A percentile compares a stretch with the other conserved stretches of the same genome.
These are phyloP conservation scores for Nakazawaea siamensis DNA, from an alignment of 805 yeast genomes.

Conservation along the genomic window DNA sequence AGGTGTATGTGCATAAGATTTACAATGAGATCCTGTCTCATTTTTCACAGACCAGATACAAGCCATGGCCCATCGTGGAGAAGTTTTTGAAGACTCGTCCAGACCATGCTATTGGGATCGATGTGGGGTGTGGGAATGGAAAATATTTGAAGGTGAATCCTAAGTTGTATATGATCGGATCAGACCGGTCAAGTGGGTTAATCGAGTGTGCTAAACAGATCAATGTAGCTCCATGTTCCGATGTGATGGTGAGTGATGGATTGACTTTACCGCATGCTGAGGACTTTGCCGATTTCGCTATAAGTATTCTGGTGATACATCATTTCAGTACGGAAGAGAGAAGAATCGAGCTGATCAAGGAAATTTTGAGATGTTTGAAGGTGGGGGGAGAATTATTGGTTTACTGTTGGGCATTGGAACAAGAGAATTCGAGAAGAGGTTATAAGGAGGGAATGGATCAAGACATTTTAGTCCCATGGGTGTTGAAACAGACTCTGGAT, in stretches of 20 bases:
- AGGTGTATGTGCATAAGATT: constrained; percentile 78
- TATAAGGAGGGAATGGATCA: constrained; percentile 88
- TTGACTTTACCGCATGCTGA: constrained; percentile 50
- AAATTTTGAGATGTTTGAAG: constrained; percentile 53
- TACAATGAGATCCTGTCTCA: constrained; percentile 90
- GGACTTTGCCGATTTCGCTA: constrained; percentile 63
- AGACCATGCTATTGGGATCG: constrained; percentile 68
- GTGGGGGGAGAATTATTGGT: constrained; percentile 64
- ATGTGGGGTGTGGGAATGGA: constrained; percentile 97
- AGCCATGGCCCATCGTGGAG: constrained; percentile 96
- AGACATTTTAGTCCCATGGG: constrained; percentile 96
- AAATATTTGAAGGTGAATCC: constrained; percentile 74
- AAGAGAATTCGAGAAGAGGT: constrained; percentile 79
- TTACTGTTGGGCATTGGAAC: constrained; percentile 97
- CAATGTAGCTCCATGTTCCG: constrained; percentile 25
- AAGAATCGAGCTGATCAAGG: constrained; percentile 64
- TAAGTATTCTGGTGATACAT: constrained; percentile 92
- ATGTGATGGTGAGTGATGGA: constrained; percentile 78
- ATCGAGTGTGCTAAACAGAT: constrained; percentile 52
- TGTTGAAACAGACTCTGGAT: constrained; percentile 36
- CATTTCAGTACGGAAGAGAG: constrained; percentile 86
- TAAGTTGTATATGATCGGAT: constrained; percentile 64
- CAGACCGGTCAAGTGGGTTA: constrained; percentile 64
- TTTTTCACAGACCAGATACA: constrained; percentile 88
- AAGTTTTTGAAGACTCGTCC: constrained; percentile 43